phyloP scores from a whole-genome alignment of 805 yeast species.

The Jamesozyma piceae region DNA sequence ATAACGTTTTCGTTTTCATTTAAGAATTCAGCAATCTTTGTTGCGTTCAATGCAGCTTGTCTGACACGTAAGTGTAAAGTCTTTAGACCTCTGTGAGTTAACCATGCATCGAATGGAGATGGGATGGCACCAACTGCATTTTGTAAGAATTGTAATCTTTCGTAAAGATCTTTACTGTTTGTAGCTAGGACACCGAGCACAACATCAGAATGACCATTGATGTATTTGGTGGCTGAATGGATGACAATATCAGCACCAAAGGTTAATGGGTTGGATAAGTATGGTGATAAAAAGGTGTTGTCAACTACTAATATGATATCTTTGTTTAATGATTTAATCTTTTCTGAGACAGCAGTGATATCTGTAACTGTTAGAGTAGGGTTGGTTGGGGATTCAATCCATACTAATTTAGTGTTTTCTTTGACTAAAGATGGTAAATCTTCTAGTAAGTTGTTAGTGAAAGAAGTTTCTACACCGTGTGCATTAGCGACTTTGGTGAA shows the following conservation, averaged over 20 bases:
- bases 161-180: constrained; percentile 50
- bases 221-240: constrained; percentile 83
- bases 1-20: constrained; percentile 40
- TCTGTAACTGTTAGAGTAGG: constrained; percentile 78
- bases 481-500: constrained; percentile 77
- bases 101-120: constrained; percentile 86
- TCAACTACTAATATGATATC: constrained; percentile 64
- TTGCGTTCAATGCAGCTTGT: constrained; percentile 60
- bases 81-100: constrained; percentile 85
- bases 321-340: constrained; percentile 44
- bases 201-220: constrained; percentile 88
- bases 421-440: constrained; percentile 50
- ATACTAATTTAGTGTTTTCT: constrained; percentile 62
- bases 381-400: constrained; percentile 87
- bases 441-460: constrained; percentile 52
- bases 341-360: constrained; percentile 49
- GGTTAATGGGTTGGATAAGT: constrained; percentile 71
- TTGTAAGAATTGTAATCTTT: constrained; percentile 65
- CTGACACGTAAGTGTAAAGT: constrained; percentile 73
- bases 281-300: constrained; percentile 83
- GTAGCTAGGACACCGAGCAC: constrained; percentile 78
- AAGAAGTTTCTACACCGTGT: constrained; percentile 63
- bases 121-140: constrained; percentile 86
- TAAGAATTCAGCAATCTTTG: constrained; percentile 59
- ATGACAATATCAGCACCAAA: constrained; percentile 83